Base-by-base conservation (phyloP, 257 asterid genomes). In the Ajuga chamaepitys region DNA sequence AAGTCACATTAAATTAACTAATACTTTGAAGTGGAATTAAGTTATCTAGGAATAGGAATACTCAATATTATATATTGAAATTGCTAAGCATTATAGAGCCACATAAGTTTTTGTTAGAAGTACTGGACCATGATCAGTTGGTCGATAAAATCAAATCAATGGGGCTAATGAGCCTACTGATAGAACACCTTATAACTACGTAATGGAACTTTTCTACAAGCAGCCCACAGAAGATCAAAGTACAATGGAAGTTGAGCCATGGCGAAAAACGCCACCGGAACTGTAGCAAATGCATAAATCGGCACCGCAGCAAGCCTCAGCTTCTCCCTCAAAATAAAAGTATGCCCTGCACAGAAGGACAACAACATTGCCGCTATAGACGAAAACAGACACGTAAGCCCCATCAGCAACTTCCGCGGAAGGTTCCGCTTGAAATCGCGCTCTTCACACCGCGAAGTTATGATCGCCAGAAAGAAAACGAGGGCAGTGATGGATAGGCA, bases 261-360 rank as follows among this genome's bases (percentile, higher is more conserved):
- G 16, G 80, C 87, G 17, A 80, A 84, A 17, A 80, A 54, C 1
- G 75, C 58, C 45, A 82, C 78, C 1, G 89, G 95, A 21, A 79
- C 13, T 26, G 79, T 70, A 25, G 85, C 81, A 4, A 58, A 34
- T 0, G 77, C 73, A 24, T 84, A 87, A 18, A 87, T 71, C 1
- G 91, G 84, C 58, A 74, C 16, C 5, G 81, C 81, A 0, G 70
- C 85, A 1, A 10, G 6, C 28, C 51, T 70, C 30, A 78, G 59
- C 17, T 59, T 63, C 11, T 81, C 75, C 63, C 44, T 57, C 13
- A 86, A 64, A 35, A 78, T 63, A 59, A 86, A 86, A 21, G 79
- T 78, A 45, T 86, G 86, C 1, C 85, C 95, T 9, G 90, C 95
- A 32, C 90, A 80, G 60, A 83, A 86, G 0, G 86, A 74, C 58